Evolutionary conservation across 2,329 filamentous ascomycete species (phyloP).

Genomic region (Emericellopsis cladophorae): DNA sequence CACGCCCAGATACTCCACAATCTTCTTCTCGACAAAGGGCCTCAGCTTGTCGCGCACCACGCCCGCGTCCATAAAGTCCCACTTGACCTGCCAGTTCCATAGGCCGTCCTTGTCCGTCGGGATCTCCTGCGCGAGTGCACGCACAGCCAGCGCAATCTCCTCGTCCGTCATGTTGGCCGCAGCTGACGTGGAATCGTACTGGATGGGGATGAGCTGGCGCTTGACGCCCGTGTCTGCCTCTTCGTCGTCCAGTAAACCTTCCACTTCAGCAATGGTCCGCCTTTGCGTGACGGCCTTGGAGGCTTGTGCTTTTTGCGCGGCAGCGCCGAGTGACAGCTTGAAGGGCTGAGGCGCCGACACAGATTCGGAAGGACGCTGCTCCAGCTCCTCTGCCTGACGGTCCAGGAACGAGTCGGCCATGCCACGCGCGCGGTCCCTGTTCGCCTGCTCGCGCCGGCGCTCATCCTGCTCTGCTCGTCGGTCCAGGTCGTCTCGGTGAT

Average conservation of each 20-base stretch:
- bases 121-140: constrained; percentile 78
- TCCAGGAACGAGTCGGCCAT: constrained; percentile 88
- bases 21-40: constrained; percentile 96
- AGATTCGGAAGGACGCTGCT: constrained; percentile 25
- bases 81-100: constrained; percentile 88
- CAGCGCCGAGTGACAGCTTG: constrained; percentile 85
- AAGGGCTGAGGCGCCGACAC: constrained; percentile 59
- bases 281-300: constrained; percentile 44
- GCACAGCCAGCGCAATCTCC: constrained; percentile 71
- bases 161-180: constrained; percentile 63
- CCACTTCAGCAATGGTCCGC: constrained; percentile 84
- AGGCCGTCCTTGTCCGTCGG: constrained; percentile 75
- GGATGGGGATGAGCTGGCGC: constrained; percentile 69
- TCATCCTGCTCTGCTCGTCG: constrained; percentile 69
- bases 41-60: constrained; percentile 76
- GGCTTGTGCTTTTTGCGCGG: constrained; percentile 59
- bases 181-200: constrained; percentile 59
- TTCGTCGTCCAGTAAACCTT: constrained; percentile 89
- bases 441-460: constrained; percentile 51
- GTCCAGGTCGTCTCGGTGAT: constrained; percentile 69
- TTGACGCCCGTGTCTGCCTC: constrained; percentile 63
- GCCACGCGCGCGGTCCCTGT: constrained; percentile 66
- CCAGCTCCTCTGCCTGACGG: constrained; percentile 68
- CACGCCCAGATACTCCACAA: constrained; percentile 90
- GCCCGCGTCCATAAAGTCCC: constrained; percentile 77